Conservation (phyloP, 2,329 filamentous ascomycete species). For the Fusarium tjaetaba region DNA sequence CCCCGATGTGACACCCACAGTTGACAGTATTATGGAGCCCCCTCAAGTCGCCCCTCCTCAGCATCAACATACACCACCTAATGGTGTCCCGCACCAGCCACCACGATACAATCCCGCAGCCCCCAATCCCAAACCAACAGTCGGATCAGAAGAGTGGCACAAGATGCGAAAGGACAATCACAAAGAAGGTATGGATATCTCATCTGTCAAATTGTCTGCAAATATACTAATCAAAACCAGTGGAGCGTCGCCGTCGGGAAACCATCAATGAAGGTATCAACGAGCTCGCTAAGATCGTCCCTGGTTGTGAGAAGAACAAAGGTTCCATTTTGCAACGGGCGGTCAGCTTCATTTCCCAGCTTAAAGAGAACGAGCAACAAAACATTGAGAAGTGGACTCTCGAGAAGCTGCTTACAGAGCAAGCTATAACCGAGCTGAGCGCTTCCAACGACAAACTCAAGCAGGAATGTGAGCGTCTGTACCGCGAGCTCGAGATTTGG, state of each 20-base stretch:
- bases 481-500: slow-evolving; percentile 81
- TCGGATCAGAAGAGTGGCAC: slow-evolving; percentile 98
- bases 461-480: slow-evolving; percentile 79
- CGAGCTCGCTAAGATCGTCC: slow-evolving; percentile 96
- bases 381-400: slow-evolving; percentile 96
- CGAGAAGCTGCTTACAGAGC: slow-evolving; percentile 89
- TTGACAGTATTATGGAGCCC: slow-evolving; percentile 46
- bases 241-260: slow-evolving; percentile 94
- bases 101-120: slow-evolving; percentile 51
- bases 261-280: slow-evolving; percentile 99
- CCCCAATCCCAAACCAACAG: slow-evolving; percentile 76
- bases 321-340: slow-evolving; percentile 94
- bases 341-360: slow-evolving; percentile 91
- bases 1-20: slow-evolving; percentile 46
- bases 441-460: slow-evolving; percentile 89
- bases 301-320: slow-evolving; percentile 98
- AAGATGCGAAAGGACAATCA: slow-evolving; percentile 97
- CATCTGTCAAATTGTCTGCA: neutral
- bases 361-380: slow-evolving; percentile 92
- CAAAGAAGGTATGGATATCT: slow-evolving; percentile 85
- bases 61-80: slow-evolving; percentile 50
- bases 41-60: slow-evolving; percentile 36
- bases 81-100: slow-evolving; percentile 51
- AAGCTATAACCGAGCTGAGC: slow-evolving; percentile 88
- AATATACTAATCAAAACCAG: slow-evolving; percentile 58